Evolutionary conservation across 176 grass and related monocot genomes (phyloP).

Genomic region (Canna indica): DNA sequence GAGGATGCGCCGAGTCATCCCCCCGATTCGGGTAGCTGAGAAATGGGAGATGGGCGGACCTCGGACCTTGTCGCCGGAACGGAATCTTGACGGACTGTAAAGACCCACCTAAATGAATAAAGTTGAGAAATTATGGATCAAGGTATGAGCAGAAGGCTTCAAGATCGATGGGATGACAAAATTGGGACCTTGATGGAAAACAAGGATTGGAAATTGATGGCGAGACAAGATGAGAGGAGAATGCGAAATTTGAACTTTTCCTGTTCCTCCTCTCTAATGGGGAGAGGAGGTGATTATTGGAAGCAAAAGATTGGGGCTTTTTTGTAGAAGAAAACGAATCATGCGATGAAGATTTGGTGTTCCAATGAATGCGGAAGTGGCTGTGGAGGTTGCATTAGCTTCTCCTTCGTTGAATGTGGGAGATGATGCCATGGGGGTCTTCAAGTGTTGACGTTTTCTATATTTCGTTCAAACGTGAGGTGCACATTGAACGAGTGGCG

Average conservation of each 20-base stretch:
- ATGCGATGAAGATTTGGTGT: not conserved
- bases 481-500: no score
- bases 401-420: no score
- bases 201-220: not conserved
- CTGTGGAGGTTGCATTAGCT: not conserved
- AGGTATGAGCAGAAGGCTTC: not conserved
- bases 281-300: no score
- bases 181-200: not conserved
- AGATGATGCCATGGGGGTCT: no score
- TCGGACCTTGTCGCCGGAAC: not conserved
- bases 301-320: no score
- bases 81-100: not conserved
- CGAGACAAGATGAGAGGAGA: no score
- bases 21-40: not conserved
- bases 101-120: not conserved
- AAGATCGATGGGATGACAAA: not conserved
- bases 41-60: not conserved
- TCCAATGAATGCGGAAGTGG: not conserved
- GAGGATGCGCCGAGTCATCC: conserved; percentile 13
- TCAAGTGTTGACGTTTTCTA: no score
- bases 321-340: no score
- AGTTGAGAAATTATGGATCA: not conserved
- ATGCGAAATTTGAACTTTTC: no score
- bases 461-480: no score
- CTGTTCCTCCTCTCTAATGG: no score